Base-by-base conservation (phyloP, 495 filamentous ascomycete species). In the Podospora appendiculata region DNA sequence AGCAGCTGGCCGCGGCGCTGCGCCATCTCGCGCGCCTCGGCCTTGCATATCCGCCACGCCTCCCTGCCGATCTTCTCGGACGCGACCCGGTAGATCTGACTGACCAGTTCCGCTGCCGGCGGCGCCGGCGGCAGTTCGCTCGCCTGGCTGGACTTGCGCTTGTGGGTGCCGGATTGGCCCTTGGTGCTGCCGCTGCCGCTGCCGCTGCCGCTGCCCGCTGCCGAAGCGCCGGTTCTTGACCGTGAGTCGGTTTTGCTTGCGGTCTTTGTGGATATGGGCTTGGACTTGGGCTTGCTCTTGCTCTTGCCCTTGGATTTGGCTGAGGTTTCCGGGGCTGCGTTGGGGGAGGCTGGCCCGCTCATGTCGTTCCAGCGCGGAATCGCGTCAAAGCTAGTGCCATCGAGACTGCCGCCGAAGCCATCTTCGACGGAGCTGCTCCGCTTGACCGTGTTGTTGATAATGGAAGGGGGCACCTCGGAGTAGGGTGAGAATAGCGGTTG, bases 31-130 rank as follows among this genome's bases (percentile, higher is more conserved):
- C 35, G 4, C 17, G 59, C 57, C 45, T 62, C 57, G 45, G 52
- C 51, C 43, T 56, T 51, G 57, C 59, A 58, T 16, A 58, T 57
- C 33, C 52, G 44, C 59, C 62, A 63, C 1, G 62, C 62, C 41
- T 65, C 57, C n/a, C 58, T 44, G 9, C 49, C 38, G 52, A 65
- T 58, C 32, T 58, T 55, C 39, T 62, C 59, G 13, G 59, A 52
- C 9, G 60, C 58, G 5, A 48, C 48, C 14, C 55, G 48, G 8
- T 59, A 54, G 34, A 59, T 57, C 25, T 25, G 25, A 5, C 25
- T 25, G 25, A 25, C 25, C 5, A 25, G 25, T 32, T 59, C 51
- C 39, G 57, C 45, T 16, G 58, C 47, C 0, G 56, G 58, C 0
- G 13, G 38, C 54, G 42, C 25, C 52, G 47, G 1, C 53, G 55